These are phyloP conservation scores for Parsonsia alboflavescens DNA, from an alignment of 257 asterid genomes.

Conservation along the genomic window DNA sequence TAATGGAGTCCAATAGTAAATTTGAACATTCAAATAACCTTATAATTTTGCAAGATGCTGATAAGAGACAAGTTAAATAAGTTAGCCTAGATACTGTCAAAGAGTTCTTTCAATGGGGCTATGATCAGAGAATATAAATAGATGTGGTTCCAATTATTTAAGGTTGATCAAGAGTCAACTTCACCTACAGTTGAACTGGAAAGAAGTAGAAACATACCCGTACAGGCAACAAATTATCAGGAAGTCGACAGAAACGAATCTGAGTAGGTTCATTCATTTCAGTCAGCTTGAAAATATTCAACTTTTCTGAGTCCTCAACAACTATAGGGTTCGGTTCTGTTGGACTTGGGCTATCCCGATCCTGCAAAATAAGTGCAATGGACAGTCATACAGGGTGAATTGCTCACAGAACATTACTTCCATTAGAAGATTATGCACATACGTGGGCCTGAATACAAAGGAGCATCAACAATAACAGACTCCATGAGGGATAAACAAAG, in stretches of 20 bases:
- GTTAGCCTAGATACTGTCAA: not conserved
- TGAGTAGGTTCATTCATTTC: slow-evolving; percentile 53
- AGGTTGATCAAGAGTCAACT: not conserved
- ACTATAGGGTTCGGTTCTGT: slow-evolving; percentile 39
- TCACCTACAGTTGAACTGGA: not conserved
- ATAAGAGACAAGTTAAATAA: not conserved
- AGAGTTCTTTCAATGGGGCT: not conserved
- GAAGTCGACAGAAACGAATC: slow-evolving; percentile 51
- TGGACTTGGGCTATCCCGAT: slow-evolving; percentile 39
- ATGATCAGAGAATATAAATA: not conserved
- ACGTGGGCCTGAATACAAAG: not conserved
- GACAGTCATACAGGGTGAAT: not conserved
- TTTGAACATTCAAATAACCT: not conserved
- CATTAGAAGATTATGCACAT: not conserved
- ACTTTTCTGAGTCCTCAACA: slow-evolving; percentile 44
- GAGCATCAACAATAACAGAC: not conserved
- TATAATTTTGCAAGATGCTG: not conserved
- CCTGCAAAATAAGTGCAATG: slow-evolving; percentile 23
- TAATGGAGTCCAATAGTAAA: not conserved
- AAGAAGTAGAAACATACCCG: slow-evolving; percentile 32
- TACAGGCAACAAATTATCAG: slow-evolving; percentile 41
- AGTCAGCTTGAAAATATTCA: slow-evolving; percentile 50
- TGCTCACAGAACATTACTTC: not conserved
- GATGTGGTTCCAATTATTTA: not conserved
- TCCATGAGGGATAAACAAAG: not conserved